Evolutionary conservation across 306 rosid species (phyloP), one percentile per base, ranked within the genome.

Genomic region (Cotoneaster glaucophyllus): DNA sequence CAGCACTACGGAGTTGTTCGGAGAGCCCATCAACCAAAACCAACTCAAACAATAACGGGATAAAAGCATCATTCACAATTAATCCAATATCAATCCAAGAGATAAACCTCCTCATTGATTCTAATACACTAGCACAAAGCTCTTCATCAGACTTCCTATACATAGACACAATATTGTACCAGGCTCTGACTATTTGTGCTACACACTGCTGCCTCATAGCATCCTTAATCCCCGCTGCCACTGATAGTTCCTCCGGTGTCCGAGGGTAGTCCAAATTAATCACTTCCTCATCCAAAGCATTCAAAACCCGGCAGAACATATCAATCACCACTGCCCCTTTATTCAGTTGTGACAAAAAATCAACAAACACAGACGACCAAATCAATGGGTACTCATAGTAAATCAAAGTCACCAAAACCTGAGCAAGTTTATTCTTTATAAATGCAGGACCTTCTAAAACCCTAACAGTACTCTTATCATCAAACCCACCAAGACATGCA

Each of bases 21-120:
- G 88, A 86, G 59, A 90, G 70, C 61, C 87, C 82, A 80, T 83
- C 89, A 79, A 71, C 90, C 88, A 95, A 83, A 75, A 91, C 78
- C 86, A 92, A 82, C 76, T 95, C 97, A 84, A 95, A 95, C 78
- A 95, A 81, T 75, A 92, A 70, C 0, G 97, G 97, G 73, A 90
- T 76, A 78, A 95, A 90, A 8, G 77, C 84, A 73, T 95, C 99
- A 81, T 95, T 95, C 69, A 79, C 97, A 54, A 95, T 85, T 74
- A 95, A 86, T 57, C 96, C 86, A 19, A 95, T 95, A 76, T 95
- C 99, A 26, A 95, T 95, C 99, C 99, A 95, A 64, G 97, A 88
- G 73, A 91, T 87, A 84, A 81, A 91, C 84, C 96, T 89, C 81
- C 88, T 87, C 91, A 91, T 91, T 11, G 93, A 84, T 66, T 89